Base-by-base conservation (phyloP, 257 asterid genomes). In the Coffea canephora region DNA sequence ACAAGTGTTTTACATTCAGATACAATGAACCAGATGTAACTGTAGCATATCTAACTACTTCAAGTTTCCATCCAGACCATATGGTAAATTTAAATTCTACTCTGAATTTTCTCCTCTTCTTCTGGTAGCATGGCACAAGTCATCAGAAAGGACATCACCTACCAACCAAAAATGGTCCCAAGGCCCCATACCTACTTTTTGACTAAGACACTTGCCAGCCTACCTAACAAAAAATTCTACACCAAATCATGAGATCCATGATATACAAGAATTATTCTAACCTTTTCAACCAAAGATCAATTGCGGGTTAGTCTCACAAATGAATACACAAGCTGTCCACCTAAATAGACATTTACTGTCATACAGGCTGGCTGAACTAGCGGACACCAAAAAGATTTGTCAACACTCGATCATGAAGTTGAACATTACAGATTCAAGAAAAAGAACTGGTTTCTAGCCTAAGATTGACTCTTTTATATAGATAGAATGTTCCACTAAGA, bases 161-260 rank as follows among this genome's bases (percentile, higher is more conserved):
- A 87, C 80, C 88, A 72, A 86, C 79, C 69, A 75, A 73, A 69
- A 67, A 73, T 65, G 71, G 43, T 39, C 68, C 57, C 21, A 2
- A 21, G 79, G 74, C 66, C 78, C 82, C 62, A 84, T 64, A 61
- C 84, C 86, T 83, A 83, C 86, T 72, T 72, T 36, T 49, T 39
- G 88, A 84, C 52, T 65, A 84, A 16, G 88, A 91, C 81, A 65
- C 62, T 23, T 77, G 74, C 82, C 87, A 18, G 81, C 84, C 85
- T 74, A 39, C 71, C 79, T 71, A 75, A 81, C 61, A 66, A 85
- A 48, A 77, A 57, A 21, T 77, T 71, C 52, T 78, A 62, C 31
- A 55, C 78, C 64, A 45, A 67, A 77, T 43, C 27, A 71, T 69
- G 41, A 27, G 73, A 39, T 34, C 68, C 77, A 73, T 31, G 49